phyloP scores from a whole-genome alignment of 2,329 filamentous ascomycete species.

The Neofusicoccum umdonicola region DNA sequence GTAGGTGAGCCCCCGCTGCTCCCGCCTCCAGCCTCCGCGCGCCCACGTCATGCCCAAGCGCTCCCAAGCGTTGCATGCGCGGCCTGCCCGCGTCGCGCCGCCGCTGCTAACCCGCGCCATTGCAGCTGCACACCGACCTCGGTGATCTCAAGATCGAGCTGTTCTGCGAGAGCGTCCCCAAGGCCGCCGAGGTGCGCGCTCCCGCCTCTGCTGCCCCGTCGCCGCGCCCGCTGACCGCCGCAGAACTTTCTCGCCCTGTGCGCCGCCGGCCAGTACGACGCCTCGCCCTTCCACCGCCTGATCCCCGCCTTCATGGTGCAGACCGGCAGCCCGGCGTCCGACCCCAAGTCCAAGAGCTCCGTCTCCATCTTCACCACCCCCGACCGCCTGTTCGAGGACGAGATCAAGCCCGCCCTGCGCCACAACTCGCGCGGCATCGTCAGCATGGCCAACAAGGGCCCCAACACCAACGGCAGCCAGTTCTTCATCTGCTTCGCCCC shows the following conservation, averaged over 20 bases:
- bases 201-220: neutral
- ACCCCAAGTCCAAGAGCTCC: conserved; percentile 60
- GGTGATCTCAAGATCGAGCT: conserved; percentile 94
- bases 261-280: conserved; percentile 73
- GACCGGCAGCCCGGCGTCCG: conserved; percentile 59
- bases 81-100: neutral
- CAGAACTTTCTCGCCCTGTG: conserved; percentile 87
- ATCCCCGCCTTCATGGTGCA: conserved; percentile 82
- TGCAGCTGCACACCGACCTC: conserved; percentile 73
- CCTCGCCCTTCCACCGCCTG: conserved; percentile 74
- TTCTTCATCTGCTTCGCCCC: conserved; percentile 80
- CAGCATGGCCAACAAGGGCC: conserved; percentile 77
- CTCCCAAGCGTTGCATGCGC: neutral
- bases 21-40: neutral
- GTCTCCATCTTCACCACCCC: conserved; percentile 64
- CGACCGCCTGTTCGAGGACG: conserved; percentile 68
- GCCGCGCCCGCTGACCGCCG: neutral
- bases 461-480: conserved; percentile 71
- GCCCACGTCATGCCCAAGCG: neutral
- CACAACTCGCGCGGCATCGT: conserved; percentile 69
- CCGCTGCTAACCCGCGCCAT: neutral
- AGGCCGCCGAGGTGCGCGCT: conserved; percentile 72
- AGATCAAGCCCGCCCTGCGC: conserved; percentile 68
- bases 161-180: conserved; percentile 92
- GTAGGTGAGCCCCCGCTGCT: conserved; percentile 26